A percentile compares a stretch with the other conserved stretches of the same genome.
phyloP scores from a whole-genome alignment of 805 yeast genomes.

The Saccharomyces mikatae region DNA sequence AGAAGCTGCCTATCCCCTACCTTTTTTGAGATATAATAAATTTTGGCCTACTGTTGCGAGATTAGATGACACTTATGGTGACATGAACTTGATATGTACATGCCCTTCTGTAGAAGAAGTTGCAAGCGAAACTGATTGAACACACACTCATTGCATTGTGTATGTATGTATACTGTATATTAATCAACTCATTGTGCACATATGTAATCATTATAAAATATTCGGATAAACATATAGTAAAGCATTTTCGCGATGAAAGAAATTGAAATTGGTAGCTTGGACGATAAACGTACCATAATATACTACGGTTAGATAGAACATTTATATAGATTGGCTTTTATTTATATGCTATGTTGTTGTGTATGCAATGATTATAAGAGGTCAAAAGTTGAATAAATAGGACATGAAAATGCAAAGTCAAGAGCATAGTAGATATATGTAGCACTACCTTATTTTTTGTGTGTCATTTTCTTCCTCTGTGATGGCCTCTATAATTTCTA shows the following conservation, averaged over 20 bases:
- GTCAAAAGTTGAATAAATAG: neutral
- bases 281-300: neutral
- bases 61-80: slow-evolving; percentile 92
- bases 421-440: neutral
- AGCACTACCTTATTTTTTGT: neutral
- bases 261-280: neutral
- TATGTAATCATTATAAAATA: neutral
- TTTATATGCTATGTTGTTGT: neutral
- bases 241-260: too few relatives aligned
- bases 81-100: slow-evolving; percentile 83
- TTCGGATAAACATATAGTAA: neutral
- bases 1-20: slow-evolving; percentile 86
- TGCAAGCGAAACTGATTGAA: slow-evolving; percentile 28
- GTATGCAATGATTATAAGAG: neutral
- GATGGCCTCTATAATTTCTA: slow-evolving; percentile 4
- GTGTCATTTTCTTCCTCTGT: slow-evolving; percentile 2
- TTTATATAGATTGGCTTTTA: neutral
- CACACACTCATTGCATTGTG: neutral
- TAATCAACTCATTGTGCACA: neutral
- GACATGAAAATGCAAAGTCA: neutral
- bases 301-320: neutral
- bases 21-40: slow-evolving; percentile 63
- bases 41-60: slow-evolving; percentile 95
- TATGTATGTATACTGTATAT: neutral
- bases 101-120: slow-evolving; percentile 82